Percentiles rank a stretch among this genome's conserved stretches.
Evolutionary conservation across 2,329 filamentous ascomycete species (phyloP).

Genomic region (Botryosphaeria dothidea): DNA sequence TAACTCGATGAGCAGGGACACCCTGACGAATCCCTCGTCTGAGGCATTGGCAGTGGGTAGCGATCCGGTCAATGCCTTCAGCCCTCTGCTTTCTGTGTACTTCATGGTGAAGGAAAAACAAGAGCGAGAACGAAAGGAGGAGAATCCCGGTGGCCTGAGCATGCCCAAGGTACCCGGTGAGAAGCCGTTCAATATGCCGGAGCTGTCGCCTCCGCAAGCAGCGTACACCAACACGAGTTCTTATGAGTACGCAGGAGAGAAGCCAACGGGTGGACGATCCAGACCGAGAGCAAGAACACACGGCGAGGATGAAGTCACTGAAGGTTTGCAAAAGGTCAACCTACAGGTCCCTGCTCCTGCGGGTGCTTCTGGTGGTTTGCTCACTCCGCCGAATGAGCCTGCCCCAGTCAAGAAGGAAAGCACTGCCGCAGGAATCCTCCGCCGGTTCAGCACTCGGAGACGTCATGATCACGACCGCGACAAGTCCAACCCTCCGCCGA

Average conservation of each 20-base stretch:
- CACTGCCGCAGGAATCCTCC: slow-evolving; percentile 77
- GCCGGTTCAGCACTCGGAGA: slow-evolving; percentile 87
- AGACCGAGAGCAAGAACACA: slow-evolving; percentile 88
- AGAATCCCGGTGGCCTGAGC: slow-evolving; percentile 60
- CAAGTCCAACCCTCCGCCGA: slow-evolving; percentile 64
- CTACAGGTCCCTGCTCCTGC: slow-evolving; percentile 50
- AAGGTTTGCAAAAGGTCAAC: slow-evolving; percentile 68
- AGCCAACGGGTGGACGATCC: slow-evolving; percentile 77
- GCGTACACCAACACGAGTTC: slow-evolving; percentile 84
- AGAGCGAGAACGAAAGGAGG: slow-evolving; percentile 68
- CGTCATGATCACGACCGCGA: slow-evolving; percentile 62
- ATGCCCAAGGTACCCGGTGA: slow-evolving; percentile 60
- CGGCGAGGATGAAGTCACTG: slow-evolving; percentile 85
- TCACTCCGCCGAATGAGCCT: slow-evolving; percentile 55
- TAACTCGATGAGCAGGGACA: slow-evolving; percentile 89
- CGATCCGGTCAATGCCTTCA: slow-evolving; percentile 91
- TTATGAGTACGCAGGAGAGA: slow-evolving; percentile 89
- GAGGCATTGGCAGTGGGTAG: slow-evolving; percentile 80
- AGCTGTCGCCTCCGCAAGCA: slow-evolving; percentile 77
- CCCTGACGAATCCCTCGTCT: slow-evolving; percentile 76
- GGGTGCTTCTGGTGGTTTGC: slow-evolving; percentile 45
- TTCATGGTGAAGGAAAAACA: slow-evolving; percentile 95
- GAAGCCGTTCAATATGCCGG: slow-evolving; percentile 64
- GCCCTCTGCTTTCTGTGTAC: slow-evolving; percentile 89
- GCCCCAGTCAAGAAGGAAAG: slow-evolving; percentile 78